Conservation (phyloP, 768 basidiomycete species). For the Suillus subaureus region DNA sequence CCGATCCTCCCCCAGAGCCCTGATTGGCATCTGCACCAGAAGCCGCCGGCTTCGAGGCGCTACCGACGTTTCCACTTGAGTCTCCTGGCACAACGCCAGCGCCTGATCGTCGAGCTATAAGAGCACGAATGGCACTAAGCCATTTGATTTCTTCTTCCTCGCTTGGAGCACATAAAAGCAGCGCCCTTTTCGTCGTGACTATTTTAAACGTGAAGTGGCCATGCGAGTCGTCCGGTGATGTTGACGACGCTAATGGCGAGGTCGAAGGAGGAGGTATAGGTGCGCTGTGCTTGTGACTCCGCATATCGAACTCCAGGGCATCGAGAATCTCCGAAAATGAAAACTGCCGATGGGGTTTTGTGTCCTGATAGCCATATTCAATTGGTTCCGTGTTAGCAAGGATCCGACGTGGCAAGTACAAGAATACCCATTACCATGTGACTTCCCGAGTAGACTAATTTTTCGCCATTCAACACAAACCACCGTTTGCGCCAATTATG, state of each 20-base stretch:
- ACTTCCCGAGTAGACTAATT: conserved; percentile 83
- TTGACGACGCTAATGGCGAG: conserved; percentile 37
- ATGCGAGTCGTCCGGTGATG: conserved; percentile 40
- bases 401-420: conserved; percentile 14
- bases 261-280: conserved; percentile 33
- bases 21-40: conserved; percentile 22
- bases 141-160: conserved; percentile 99
- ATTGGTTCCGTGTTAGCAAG: conserved; percentile 14
- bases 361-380: conserved; percentile 60
- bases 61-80: conserved; percentile 28
- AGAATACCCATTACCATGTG: conserved; percentile 79
- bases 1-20: conserved; percentile 15
- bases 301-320: conserved; percentile 84
- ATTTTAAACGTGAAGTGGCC: conserved; percentile 85
- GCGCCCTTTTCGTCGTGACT: conserved; percentile 89
- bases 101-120: conserved; percentile 75
- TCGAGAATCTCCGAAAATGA: conserved; percentile 85
- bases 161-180: conserved; percentile 88
- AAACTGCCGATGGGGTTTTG: conserved; percentile 85
- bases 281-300: conserved; percentile 48
- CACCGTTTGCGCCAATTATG: conserved; percentile 96
- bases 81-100: conserved; percentile 54
- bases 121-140: conserved; percentile 91
- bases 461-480: conserved; percentile 92
- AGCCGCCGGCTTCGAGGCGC: conserved; percentile 15